These are phyloP conservation scores for Neofusicoccum parvum DNA, from an alignment of 2,329 filamentous ascomycete genomes.

Conservation along the genomic window DNA sequence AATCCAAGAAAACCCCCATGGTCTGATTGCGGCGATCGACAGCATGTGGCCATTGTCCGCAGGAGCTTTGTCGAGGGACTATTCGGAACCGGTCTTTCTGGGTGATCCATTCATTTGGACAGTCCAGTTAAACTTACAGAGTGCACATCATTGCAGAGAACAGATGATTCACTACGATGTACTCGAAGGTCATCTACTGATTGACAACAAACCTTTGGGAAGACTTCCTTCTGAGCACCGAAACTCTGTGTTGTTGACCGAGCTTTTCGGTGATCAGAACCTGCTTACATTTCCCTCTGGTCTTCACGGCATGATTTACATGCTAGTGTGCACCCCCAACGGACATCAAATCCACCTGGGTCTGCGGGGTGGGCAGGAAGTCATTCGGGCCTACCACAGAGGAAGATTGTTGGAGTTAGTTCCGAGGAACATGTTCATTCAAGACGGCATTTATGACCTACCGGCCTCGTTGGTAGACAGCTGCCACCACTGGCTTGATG, in stretches of 20 bases:
- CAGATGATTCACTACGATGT: slow-evolving; percentile 49
- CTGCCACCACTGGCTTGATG: slow-evolving; percentile 64
- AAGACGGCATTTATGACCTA: slow-evolving; percentile 46
- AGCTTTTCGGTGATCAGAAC: slow-evolving; percentile 58
- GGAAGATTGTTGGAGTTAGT: slow-evolving; percentile 41
- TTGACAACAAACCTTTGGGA: slow-evolving; percentile 53
- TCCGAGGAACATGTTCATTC: slow-evolving; percentile 31
- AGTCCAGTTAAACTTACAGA: background rate
- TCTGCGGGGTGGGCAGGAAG: slow-evolving; percentile 39
- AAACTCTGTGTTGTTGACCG: slow-evolving; percentile 45
- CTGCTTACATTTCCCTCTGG: slow-evolving; percentile 57
- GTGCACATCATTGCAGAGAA: slow-evolving; percentile 24
- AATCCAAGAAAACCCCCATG: slow-evolving; percentile 32
- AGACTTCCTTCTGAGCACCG: slow-evolving; percentile 58
- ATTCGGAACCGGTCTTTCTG: slow-evolving; percentile 29
- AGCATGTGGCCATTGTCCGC: slow-evolving; percentile 47
- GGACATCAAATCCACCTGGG: slow-evolving; percentile 59
- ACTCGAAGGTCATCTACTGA: slow-evolving; percentile 51
- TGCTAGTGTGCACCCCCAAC: slow-evolving; percentile 40
- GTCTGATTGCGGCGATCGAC: slow-evolving; percentile 41
- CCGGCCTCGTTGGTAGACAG: slow-evolving; percentile 53
- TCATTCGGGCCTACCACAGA: slow-evolving; percentile 47
- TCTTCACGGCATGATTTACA: slow-evolving; percentile 57
- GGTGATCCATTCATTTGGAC: background rate
- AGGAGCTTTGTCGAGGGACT: slow-evolving; percentile 20